Base-by-base conservation (phyloP, 1,139 yeast species). In the Wickerhamomyces sp. region DNA sequence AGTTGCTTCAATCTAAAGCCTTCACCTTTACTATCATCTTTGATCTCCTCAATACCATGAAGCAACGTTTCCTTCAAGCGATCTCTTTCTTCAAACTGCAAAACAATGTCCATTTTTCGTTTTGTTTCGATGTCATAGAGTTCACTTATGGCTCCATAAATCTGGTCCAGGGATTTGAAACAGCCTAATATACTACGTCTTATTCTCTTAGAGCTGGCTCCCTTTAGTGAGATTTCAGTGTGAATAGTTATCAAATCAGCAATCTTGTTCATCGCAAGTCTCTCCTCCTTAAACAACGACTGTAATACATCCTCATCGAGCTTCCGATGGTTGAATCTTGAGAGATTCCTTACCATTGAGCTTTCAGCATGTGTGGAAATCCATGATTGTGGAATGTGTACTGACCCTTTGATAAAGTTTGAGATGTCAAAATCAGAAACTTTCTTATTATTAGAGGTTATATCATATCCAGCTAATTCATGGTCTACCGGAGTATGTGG, bases 141-240 rank as follows among this genome's bases (percentile, higher is more conserved):
- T 55, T 79, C 86, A 46, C 66, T 64, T 47, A 77, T 66, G 1
- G 81, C 71, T 45, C 71, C 71, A 50, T 72, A 69, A 37, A 69
- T 37, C 39, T 50, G 39, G 2, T 41, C 41, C 29, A 55, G 35
- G 9, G 53, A 48, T 36, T 46, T 50, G 37, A 57, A 52, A 26
- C 51, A 45, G 6, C 47, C 47, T 1, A 48, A 37, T 7, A 57
- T 47, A 27, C 47, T 48, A 7, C 36, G 40, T 26, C 62, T 48
- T 10, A 56, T 41, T 2, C 42, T 18, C 34, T 36, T 48, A 0
- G 60, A 49, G 41, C 55, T 54, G 29, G 47, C 34, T 0, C 61
- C 62, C 13, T 50, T 50, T 18, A 39, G 34, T 3, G 57, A 54
- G 9, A 52, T 37, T 13, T 49, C 46, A 3, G 47, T 13, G 31